Evolutionary conservation across 257 asterid genomes (phyloP).

Genomic region (Ilex aquifolium): DNA sequence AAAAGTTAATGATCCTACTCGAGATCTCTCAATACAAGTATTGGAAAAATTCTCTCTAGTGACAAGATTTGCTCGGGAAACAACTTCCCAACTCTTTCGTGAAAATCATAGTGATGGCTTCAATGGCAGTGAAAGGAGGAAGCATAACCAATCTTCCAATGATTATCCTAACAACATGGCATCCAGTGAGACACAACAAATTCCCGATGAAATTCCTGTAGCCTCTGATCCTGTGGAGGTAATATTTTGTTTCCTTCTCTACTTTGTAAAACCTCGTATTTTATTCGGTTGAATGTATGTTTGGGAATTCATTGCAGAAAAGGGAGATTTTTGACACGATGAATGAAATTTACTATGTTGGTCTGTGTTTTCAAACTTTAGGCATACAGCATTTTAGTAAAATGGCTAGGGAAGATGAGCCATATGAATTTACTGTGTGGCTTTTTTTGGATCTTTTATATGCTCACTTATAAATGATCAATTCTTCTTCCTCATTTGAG

Average conservation of each 20-base stretch:
- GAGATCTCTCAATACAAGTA: slow-evolving; percentile 84
- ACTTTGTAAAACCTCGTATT: neutral
- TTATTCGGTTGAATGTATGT: too few species aligned
- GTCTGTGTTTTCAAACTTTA: too few species aligned
- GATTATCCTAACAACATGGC: slow-evolving; percentile 21
- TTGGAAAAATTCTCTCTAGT: slow-evolving; percentile 96
- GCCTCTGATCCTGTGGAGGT: slow-evolving; percentile 80
- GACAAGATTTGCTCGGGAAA: slow-evolving; percentile 97
- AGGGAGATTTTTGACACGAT: too few species aligned
- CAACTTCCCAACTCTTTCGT: slow-evolving; percentile 92
- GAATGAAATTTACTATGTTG: too few species aligned
- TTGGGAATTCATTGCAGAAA: too few species aligned
- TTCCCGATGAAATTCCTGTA: slow-evolving; percentile 42
- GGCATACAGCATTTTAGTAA: too few species aligned
- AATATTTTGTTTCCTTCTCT: slow-evolving; percentile 5
- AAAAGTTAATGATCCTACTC: slow-evolving; percentile 79
- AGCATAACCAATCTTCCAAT: slow-evolving; percentile 33
- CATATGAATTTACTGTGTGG: too few species aligned
- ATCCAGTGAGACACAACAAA: slow-evolving; percentile 37
- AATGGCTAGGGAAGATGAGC: too few species aligned
- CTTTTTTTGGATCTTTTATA: too few species aligned
- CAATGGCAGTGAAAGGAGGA: slow-evolving; percentile 50
- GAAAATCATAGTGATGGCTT: slow-evolving; percentile 60
- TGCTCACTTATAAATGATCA: too few species aligned
- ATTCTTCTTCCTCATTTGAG: too few species aligned